Conservation (phyloP, 495 filamentous ascomycete genomes). For the Cryomyces minteri region DNA sequence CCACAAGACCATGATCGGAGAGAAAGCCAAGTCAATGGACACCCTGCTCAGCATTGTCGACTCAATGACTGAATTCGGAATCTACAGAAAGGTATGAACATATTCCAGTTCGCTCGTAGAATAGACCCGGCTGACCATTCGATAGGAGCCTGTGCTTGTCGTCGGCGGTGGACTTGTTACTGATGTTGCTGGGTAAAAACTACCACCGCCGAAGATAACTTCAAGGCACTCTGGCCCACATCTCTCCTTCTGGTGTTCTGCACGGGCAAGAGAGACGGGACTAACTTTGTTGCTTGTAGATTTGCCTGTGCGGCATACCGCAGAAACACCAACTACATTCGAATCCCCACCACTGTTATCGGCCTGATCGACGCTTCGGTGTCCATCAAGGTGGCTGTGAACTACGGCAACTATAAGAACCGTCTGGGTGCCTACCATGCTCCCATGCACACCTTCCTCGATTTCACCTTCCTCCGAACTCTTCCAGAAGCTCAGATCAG, state of each 20-base stretch:
- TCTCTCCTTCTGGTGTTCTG: constrained; percentile 8
- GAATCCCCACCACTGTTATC: constrained; percentile 45
- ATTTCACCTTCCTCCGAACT: constrained; percentile 43
- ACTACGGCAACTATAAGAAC: constrained; percentile 49
- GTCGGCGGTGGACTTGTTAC: constrained; percentile 46
- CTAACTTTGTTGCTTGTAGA: constrained; percentile 16
- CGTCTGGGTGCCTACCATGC: constrained; percentile 48
- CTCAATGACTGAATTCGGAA: constrained; percentile 47
- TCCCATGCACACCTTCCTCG: constrained; percentile 44
- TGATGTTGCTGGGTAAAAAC: constrained; percentile 41
- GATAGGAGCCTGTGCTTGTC: constrained; percentile 41
- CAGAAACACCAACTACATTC: constrained; percentile 23
- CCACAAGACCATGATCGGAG: constrained; percentile 45
- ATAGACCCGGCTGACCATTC: background rate
- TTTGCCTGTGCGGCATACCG: constrained; percentile 33
- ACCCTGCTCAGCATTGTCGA: constrained; percentile 40
- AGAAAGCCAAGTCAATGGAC: constrained; percentile 43
- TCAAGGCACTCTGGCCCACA: constrained; percentile 25
- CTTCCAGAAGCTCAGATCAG: constrained; percentile 39
- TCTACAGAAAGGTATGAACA: constrained; percentile 32
- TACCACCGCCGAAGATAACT: constrained; percentile 19
- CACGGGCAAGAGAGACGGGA: background rate
- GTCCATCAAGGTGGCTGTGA: constrained; percentile 46
- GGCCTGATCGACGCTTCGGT: constrained; percentile 49
- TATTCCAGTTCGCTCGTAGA: background rate